A percentile compares a stretch with the other conserved stretches of the same genome.
These are phyloP conservation scores for Pseudocercospora vitis DNA, from an alignment of 2,329 filamentous ascomycete genomes.

Conservation along the genomic window DNA sequence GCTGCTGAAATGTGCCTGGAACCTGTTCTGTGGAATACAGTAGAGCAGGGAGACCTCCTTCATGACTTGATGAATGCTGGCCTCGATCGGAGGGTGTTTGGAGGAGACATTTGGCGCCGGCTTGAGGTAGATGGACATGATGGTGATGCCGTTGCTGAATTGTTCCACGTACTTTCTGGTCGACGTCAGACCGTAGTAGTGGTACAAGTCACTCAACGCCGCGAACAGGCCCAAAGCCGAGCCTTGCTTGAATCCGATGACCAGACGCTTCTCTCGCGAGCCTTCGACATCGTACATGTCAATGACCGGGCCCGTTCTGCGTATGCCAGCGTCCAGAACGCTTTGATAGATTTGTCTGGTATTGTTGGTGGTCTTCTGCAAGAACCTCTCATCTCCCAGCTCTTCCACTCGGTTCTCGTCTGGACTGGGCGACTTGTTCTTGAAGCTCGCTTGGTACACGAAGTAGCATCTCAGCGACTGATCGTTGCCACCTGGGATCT, in stretches of 20 bases:
- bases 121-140: constrained; percentile 92
- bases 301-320: constrained; percentile 87
- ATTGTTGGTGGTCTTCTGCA: constrained; percentile 93
- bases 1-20: constrained; percentile 83
- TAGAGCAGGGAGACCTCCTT: constrained; percentile 97
- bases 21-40: constrained; percentile 96
- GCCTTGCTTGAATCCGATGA: constrained; percentile 90
- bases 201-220: constrained; percentile 90
- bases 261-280: constrained; percentile 86
- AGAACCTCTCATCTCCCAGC: constrained; percentile 89
- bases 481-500: constrained; percentile 69
- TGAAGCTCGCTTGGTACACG: constrained; percentile 94
- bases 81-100: constrained; percentile 76
- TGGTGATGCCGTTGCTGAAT: constrained; percentile 96
- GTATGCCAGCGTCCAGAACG: constrained; percentile 82
- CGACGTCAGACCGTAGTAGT: constrained; percentile 96
- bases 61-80: constrained; percentile 97
- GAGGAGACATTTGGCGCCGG: constrained; percentile 61
- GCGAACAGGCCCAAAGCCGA: constrained; percentile 94
- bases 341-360: constrained; percentile 95
- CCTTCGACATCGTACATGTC: constrained; percentile 96
- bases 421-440: constrained; percentile 67
- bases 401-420: constrained; percentile 86
- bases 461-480: constrained; percentile 96
- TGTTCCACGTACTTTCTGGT: constrained; percentile 97